phyloP scores from a whole-genome alignment of 305 asterid genomes.

The Fraxinus velutina region DNA sequence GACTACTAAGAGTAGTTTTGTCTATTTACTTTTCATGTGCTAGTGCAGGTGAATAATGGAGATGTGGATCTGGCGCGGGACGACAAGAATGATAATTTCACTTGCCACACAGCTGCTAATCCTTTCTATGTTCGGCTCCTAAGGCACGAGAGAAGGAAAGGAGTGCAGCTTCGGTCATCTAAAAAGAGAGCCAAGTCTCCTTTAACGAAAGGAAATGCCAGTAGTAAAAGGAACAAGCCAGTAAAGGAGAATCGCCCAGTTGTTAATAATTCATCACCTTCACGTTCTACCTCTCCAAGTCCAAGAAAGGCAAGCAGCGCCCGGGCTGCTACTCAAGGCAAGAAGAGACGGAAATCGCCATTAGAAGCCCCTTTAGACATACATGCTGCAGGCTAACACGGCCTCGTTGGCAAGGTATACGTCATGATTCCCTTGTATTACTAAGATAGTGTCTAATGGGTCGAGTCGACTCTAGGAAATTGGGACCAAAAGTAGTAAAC shows the following conservation, averaged over 20 bases:
- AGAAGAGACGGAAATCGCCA: slow-evolving; percentile 70
- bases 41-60: slow-evolving; percentile 74
- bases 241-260: slow-evolving; percentile 50
- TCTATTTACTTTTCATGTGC: not conserved
- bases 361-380: slow-evolving; percentile 40
- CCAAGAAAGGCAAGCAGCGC: slow-evolving; percentile 40
- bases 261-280: slow-evolving; percentile 35
- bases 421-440: not conserved
- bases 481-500: not conserved
- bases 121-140: slow-evolving; percentile 63
- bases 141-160: slow-evolving; percentile 37
- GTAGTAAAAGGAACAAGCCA: slow-evolving; percentile 25
- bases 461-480: not conserved
- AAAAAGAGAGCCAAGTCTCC: slow-evolving; percentile 68
- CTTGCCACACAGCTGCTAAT: slow-evolving; percentile 57
- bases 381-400: slow-evolving; percentile 36
- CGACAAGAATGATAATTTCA: slow-evolving; percentile 20
- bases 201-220: slow-evolving; percentile 23
- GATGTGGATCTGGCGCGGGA: slow-evolving; percentile 57
- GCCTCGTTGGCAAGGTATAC: not conserved
- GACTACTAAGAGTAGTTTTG: not conserved
- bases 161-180: slow-evolving; percentile 39
- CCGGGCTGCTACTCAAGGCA: slow-evolving; percentile 66
- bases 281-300: slow-evolving; percentile 29
- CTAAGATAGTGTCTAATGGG: not conserved